These are phyloP conservation scores for Drechslerella dactyloides DNA, from an alignment of 2,329 filamentous ascomycete genomes.

Conservation along the genomic window DNA sequence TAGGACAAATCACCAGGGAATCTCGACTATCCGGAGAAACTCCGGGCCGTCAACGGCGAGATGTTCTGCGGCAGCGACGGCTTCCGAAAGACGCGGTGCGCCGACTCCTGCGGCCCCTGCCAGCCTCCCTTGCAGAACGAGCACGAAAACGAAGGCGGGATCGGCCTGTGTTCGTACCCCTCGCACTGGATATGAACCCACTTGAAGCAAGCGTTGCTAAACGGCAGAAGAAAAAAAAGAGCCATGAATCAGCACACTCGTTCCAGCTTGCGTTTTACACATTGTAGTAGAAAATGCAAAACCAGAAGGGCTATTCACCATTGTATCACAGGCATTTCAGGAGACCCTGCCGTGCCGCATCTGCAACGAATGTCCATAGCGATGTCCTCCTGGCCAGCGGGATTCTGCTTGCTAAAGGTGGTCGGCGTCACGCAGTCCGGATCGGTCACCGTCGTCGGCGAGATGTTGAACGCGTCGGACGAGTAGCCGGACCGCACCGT, in stretches of 20 bases:
- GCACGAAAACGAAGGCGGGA: constrained; percentile 53
- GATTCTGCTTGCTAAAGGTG: constrained; percentile 18
- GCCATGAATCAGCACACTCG: constrained; percentile 38
- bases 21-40: constrained; percentile 25
- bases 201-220: constrained; percentile 54
- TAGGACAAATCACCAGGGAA: constrained; percentile 23
- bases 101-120: constrained; percentile 31
- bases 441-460: constrained; percentile 43
- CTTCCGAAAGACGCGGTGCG: constrained; percentile 46
- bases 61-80: constrained; percentile 41
- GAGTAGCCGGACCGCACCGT: constrained; percentile 46
- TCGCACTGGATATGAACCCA: constrained; percentile 55
- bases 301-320: constrained; percentile 51
- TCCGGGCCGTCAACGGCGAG: constrained; percentile 37
- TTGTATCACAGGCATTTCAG: constrained; percentile 51
- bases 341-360: constrained; percentile 36
- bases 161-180: constrained; percentile 52
- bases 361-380: constrained; percentile 49
- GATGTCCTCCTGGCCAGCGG: constrained; percentile 31
- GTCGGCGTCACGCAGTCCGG: constrained; percentile 44
- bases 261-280: constrained; percentile 12
- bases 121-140: constrained; percentile 52
- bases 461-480: constrained; percentile 47
- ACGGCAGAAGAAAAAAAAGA: constrained; percentile 14
- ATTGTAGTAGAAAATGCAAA: constrained; percentile 24